Base-by-base conservation (phyloP, 2,329 filamentous ascomycete species). In the Zymoseptoria crescenta region DNA sequence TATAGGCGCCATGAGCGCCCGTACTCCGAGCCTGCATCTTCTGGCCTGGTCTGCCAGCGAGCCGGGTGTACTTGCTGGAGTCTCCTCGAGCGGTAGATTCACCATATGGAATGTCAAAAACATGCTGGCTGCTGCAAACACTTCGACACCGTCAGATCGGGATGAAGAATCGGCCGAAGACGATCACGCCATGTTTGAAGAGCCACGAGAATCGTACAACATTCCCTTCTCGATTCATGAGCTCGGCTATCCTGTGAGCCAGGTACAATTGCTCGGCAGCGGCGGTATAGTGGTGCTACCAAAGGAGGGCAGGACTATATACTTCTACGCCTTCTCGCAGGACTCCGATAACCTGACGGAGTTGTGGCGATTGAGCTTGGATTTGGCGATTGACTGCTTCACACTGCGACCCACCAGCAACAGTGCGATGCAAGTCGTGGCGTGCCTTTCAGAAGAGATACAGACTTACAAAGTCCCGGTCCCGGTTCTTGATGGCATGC, bases 231-330 rank as follows among this genome's bases (percentile, higher is more conserved):
- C 53, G 9, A 51, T 49, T 20, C 60, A 65, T 45, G 49, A 60
- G 20, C 45, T 64, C 10, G 56, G 49, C 1, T 52, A 55, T 24
- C 28, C 48, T 5, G 50, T 65, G 30, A 48, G 41, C 35, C 61
- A 62, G 58, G 60, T 60, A 9, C 51, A 57, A 16, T 59, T 64
- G 54, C 48, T 70, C 13, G 69, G 69, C 19, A 61, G 60, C 19
- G 56, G 66, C 59, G 69, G 67, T 8, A 29, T 68, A 20, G 57
- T 68, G 28, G 59, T 68, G 6, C 60, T 69, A n/a, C 59, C 63
- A 19, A 56, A 53, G 2, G 28, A 58, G 45, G 64, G 62, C 16
- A 62, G 56, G 51, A 56, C 60, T 13, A 52, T 68, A 8, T 63
- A 58, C 27, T 63, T 69, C 54, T 68, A 66, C 49, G 61, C 60